Evolutionary conservation across 768 basidiomycete species (phyloP).

Genomic region (Mycena rebaudengoi): DNA sequence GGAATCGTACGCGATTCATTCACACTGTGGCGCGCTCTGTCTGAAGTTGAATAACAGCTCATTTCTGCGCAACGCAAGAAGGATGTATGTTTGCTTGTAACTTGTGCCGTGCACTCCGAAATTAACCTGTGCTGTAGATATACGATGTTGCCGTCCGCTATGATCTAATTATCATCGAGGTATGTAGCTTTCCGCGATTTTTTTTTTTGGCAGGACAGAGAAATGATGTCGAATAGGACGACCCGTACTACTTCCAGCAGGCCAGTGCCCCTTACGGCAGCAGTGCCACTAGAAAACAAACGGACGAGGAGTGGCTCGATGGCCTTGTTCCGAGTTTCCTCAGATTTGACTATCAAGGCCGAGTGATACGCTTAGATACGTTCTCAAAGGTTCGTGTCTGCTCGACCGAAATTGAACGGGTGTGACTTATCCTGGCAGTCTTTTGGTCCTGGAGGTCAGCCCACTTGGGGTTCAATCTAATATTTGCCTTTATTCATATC

Average conservation of each 20-base stretch:
- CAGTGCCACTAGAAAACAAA: slow-evolving; percentile 10
- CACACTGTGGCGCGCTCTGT: neutral
- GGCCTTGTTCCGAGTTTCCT: slow-evolving; percentile 26
- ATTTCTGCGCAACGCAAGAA: slow-evolving; percentile 21
- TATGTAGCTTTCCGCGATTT: neutral
- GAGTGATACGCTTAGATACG: slow-evolving; percentile 72
- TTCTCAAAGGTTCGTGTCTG: slow-evolving; percentile 56
- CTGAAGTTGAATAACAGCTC: no score
- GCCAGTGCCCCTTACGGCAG: slow-evolving; percentile 35
- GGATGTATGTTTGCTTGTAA: slow-evolving; percentile 44
- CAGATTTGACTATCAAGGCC: slow-evolving; percentile 64
- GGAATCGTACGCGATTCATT: slow-evolving; percentile 48
- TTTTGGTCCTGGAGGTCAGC: slow-evolving; percentile 24
- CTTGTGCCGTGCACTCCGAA: slow-evolving; percentile 56
- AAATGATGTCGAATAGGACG: slow-evolving; percentile 71
- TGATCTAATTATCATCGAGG: slow-evolving; percentile 43
- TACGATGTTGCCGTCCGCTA: slow-evolving; percentile 71
- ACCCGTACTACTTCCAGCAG: slow-evolving; percentile 71
- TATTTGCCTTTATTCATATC: neutral
- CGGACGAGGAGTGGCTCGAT: slow-evolving; percentile 28
- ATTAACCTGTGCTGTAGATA: slow-evolving; percentile 48
- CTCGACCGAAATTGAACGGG: no score
- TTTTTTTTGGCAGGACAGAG: slow-evolving; percentile 42
- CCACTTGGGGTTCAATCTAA: neutral
- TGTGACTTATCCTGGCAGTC: neutral